Percentiles rank a stretch among this genome's conserved stretches.
Evolutionary conservation across 164 flowering plant species (phyloP).

Genomic region (Macadamia integrifolia): DNA sequence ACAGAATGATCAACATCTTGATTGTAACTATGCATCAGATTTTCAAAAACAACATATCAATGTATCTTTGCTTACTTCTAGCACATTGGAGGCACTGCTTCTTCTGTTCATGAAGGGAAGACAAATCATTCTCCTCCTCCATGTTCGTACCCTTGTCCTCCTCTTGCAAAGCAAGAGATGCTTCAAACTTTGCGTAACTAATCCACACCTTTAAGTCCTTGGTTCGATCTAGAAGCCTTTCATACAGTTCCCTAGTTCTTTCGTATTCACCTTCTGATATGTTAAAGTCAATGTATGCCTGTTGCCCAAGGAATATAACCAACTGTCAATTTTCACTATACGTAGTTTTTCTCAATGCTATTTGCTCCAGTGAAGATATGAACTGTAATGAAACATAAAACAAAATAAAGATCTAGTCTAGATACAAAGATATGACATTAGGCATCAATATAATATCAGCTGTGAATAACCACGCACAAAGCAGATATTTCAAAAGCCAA

Average conservation of each 20-base stretch:
- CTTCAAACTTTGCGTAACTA: conserved; percentile 88
- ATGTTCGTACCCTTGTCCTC: conserved; percentile 20
- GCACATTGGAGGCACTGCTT: conserved; percentile 41
- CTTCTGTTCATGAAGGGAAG: conserved; percentile 31
- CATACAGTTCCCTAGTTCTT: conserved; percentile 72
- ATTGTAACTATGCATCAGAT: not conserved
- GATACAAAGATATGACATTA: no score
- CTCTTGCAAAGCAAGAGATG: conserved; percentile 45
- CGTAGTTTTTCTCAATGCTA: no score
- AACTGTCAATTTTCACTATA: no score
- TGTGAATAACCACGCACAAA: no score
- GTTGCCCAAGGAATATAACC: conserved; percentile 1
- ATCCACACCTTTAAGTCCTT: conserved; percentile 95
- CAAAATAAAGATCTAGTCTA: no score
- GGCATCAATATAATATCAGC: no score
- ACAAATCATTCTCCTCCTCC: conserved; percentile 27
- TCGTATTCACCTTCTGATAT: conserved; percentile 68
- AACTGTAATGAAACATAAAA: no score
- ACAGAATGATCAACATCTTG: not conserved
- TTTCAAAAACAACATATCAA: not conserved
- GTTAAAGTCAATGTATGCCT: conserved; percentile 98
- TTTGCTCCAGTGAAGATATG: no score
- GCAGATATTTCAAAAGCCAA: no score
- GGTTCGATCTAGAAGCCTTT: conserved; percentile 80
- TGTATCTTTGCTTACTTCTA: conserved; percentile 45